These are phyloP conservation scores for Yamadazyma dushanensis DNA, from an alignment of 1,139 yeast species.

Conservation along the genomic window DNA sequence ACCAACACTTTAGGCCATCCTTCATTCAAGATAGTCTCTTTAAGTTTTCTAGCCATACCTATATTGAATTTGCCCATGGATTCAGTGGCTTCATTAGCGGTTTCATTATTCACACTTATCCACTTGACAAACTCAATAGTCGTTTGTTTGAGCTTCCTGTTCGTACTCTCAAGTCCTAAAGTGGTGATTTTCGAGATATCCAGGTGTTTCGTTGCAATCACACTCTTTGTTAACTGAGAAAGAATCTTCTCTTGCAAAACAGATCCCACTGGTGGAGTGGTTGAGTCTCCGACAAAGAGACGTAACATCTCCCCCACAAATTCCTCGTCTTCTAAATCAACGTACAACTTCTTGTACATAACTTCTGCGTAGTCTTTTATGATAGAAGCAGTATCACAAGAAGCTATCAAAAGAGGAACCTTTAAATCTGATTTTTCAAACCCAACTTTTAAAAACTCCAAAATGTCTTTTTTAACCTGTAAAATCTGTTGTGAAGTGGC, in stretches of 20 bases:
- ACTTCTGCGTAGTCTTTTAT: constrained; percentile 55
- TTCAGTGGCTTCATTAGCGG: constrained; percentile 18
- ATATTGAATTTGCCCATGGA: constrained; percentile 27
- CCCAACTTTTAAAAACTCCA: constrained; percentile 38
- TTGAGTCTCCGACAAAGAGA: constrained; percentile 49
- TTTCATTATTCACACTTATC: constrained; percentile 32
- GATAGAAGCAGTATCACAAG: constrained; percentile 57
- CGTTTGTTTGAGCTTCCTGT: constrained; percentile 45
- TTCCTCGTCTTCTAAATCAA: constrained; percentile 51
- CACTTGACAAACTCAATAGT: constrained; percentile 65
- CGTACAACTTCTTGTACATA: constrained; percentile 47
- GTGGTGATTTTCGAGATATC: constrained; percentile 46
- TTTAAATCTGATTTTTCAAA: constrained; percentile 37
- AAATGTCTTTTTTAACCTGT: constrained; percentile 39
- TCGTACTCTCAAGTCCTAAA: constrained; percentile 57
- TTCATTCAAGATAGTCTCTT: constrained; percentile 50
- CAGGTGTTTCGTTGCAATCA: constrained; percentile 42
- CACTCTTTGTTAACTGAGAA: constrained; percentile 52
- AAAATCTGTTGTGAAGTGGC: constrained; percentile 48
- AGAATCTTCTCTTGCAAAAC: constrained; percentile 62
- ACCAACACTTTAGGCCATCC: constrained; percentile 55
- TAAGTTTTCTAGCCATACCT: constrained; percentile 51
- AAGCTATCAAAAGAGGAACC: constrained; percentile 59
- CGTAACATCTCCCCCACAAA: constrained; percentile 45
- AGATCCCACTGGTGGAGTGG: constrained; percentile 52